Base-by-base conservation (phyloP, 805 yeast genomes). In the Gaillardinia entomophila region DNA sequence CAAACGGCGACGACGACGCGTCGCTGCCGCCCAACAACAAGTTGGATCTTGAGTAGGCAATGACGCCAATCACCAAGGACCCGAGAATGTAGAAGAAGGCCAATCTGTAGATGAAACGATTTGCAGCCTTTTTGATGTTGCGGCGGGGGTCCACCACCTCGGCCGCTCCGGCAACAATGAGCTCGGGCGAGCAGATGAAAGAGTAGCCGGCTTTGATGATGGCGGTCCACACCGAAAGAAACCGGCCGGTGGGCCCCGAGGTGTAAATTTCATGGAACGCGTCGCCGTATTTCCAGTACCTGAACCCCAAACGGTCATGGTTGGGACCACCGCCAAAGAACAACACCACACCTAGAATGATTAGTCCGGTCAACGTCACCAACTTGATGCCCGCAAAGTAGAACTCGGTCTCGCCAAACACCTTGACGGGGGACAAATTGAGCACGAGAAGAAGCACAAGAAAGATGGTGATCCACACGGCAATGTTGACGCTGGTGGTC, bases 1-100 rank as follows among this genome's bases (percentile, higher is more conserved):
- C 92, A 48, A 81, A 85, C 1, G 95, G 92, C 13, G 82, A 76
- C 12, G 80, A 78, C 19, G 88, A 78, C 16, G 82, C 82, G 44
- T 72, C 57, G 16, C 47, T 37, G 24, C 43, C 32, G 27, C 36
- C 30, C 27, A 45, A 33, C 43, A 62, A 55, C 15, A 36, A 36
- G 2, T 40, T 40, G 37, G 52, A 51, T 16, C 41, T 51, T 23
- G 61, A 53, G 33, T 49, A 40, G 18, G 62, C 66, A 37, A 62
- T 55, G 23, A 64, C 60, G 14, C 68, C 64, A 37, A 65, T 64
- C 24, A 64, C 55, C 45, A 65, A 57, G 11, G 66, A 54, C 16
- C 68, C 67, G 43, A 57, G 39, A 28, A 62, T 46, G 46, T 65
- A 65, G 40, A 65, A 65, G 41, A 61, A 59, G 2, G 55, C 56